These are phyloP conservation scores for Chernovozyma sophiae-reginae DNA, from an alignment of 1,139 yeast species.

Conservation along the genomic window DNA sequence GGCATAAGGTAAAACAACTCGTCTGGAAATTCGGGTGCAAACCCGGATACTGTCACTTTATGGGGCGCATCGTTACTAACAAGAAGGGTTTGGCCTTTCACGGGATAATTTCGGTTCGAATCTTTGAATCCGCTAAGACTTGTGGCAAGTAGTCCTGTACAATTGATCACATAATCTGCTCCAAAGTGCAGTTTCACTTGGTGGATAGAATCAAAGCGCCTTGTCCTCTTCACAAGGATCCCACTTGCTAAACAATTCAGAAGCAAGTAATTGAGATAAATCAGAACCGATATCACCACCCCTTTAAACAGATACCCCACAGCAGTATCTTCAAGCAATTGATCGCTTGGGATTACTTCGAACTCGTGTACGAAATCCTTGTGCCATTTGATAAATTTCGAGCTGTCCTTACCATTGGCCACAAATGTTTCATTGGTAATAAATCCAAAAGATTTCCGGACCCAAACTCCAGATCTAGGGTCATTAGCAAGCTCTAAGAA, in stretches of 20 bases:
- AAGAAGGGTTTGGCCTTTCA: conserved; percentile 37
- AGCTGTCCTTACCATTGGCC: conserved; percentile 11
- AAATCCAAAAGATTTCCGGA: conserved; percentile 22
- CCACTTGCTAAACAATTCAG: conserved; percentile 37
- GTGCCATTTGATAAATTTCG: conserved; percentile 43
- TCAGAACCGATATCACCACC: conserved; percentile 46
- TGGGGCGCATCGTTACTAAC: conserved; percentile 33
- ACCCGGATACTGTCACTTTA: conserved; percentile 26
- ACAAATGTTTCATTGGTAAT: conserved; percentile 24
- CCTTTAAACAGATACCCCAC: conserved; percentile 45
- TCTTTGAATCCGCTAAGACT: conserved; percentile 31
- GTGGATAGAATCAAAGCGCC: conserved; percentile 19
- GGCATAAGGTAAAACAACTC: conserved; percentile 50
- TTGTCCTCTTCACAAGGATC: conserved; percentile 27
- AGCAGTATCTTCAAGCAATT: conserved; percentile 27
- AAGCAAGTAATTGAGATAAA: conserved; percentile 44
- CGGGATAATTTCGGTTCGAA: conserved; percentile 21
- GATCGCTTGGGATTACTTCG: conserved; percentile 19
- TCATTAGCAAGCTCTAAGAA: conserved; percentile 33
- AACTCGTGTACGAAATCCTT: conserved; percentile 31
- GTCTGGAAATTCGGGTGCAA: conserved; percentile 22
- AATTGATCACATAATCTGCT: conserved; percentile 43
- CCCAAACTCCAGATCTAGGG: conserved; percentile 45
- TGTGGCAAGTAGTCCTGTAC: conserved; percentile 39
- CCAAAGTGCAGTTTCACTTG: conserved; percentile 24